Percentiles rank a stretch among this genome's conserved stretches.
Evolutionary conservation across 495 filamentous ascomycete genomes (phyloP).

Genomic region (Penicillium canescens): DNA sequence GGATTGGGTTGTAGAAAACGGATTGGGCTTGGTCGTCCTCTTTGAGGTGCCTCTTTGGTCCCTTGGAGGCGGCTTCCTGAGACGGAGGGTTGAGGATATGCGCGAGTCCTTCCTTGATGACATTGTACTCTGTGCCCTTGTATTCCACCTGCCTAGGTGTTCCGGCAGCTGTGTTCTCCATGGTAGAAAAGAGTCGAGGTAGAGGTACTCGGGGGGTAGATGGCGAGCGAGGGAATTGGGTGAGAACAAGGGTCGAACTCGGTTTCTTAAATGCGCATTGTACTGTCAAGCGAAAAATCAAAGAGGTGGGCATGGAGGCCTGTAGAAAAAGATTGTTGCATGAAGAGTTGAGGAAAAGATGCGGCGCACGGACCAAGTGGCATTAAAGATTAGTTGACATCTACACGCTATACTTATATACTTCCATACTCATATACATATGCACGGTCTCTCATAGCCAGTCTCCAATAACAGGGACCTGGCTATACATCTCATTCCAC

Average conservation of each 20-base stretch:
- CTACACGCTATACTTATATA: neutral
- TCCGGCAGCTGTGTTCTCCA: slow-evolving; percentile 14
- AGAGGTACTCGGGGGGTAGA: slow-evolving; percentile 1
- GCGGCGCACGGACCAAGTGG: slow-evolving; percentile 20
- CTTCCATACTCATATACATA: slow-evolving; percentile 11
- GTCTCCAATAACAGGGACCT: slow-evolving; percentile 50
- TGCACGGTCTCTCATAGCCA: slow-evolving; percentile 40
- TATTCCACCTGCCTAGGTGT: slow-evolving; percentile 28
- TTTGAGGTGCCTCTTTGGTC: slow-evolving; percentile 40
- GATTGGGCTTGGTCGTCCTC: slow-evolving; percentile 61
- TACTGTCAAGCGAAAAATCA: slow-evolving; percentile 1
- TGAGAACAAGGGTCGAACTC: neutral
- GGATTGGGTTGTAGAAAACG: slow-evolving; percentile 98
- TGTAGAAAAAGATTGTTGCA: slow-evolving; percentile 9
- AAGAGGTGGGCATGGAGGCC: slow-evolving; percentile 15
- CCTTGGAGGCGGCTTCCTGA: slow-evolving; percentile 47
- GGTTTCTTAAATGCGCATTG: slow-evolving; percentile 15
- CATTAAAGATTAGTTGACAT: neutral
- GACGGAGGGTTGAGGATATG: slow-evolving; percentile 60
- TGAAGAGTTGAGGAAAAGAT: slow-evolving; percentile 19
- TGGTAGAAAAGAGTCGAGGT: slow-evolving; percentile 11
- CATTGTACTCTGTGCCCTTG: slow-evolving; percentile 56
- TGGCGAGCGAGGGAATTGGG: neutral
- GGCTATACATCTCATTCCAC: slow-evolving; percentile 69
- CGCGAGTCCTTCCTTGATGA: slow-evolving; percentile 69